phyloP scores from a whole-genome alignment of 768 basidiomycete species.

The Zangia roseola region DNA sequence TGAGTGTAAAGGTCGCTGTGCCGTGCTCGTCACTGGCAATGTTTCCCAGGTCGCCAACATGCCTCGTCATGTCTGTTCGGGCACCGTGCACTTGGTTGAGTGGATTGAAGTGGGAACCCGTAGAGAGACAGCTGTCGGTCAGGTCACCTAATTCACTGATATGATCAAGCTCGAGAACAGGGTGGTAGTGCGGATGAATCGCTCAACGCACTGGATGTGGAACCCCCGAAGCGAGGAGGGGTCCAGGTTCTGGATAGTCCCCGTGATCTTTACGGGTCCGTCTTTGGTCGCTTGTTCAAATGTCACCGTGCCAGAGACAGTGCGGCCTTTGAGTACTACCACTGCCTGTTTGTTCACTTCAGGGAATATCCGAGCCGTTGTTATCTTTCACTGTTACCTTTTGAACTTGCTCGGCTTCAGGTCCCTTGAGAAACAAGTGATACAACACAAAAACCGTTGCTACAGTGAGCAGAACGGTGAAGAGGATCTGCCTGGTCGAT shows the following conservation, averaged over 20 bases:
- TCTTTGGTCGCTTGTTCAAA: slow-evolving; percentile 55
- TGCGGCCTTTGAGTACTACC: slow-evolving; percentile 61
- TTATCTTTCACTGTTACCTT: slow-evolving; percentile 14
- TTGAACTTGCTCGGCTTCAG: slow-evolving; percentile 17
- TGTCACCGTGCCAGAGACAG: slow-evolving; percentile 60
- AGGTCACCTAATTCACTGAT: slow-evolving; percentile 53
- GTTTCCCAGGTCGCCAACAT: slow-evolving; percentile 79
- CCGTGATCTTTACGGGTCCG: slow-evolving; percentile 59
- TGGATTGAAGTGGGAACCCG: slow-evolving; percentile 80
- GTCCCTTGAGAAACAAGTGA: slow-evolving; percentile 15
- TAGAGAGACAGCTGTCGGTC: slow-evolving; percentile 60
- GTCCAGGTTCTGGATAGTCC: slow-evolving; percentile 59
- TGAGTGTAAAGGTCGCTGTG: slow-evolving; percentile 53
- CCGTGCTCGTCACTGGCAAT: slow-evolving; percentile 61
- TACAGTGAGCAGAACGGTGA: slow-evolving; percentile 12
- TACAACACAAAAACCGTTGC: slow-evolving; percentile 20
- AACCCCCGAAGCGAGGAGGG: slow-evolving; percentile 64
- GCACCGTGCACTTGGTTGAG: slow-evolving; percentile 64
- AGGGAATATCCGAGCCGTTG: no score
- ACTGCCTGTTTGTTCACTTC: slow-evolving; percentile 41
- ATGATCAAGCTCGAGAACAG: slow-evolving; percentile 9
- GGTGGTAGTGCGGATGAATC: slow-evolving; percentile 10
- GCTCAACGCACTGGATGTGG: slow-evolving; percentile 71
- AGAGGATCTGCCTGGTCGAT: slow-evolving; percentile 13
- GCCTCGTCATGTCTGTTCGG: slow-evolving; percentile 51